A percentile compares a stretch with the other conserved stretches of the same genome.
phyloP scores from a whole-genome alignment of 2,329 filamentous ascomycete species.

The Seiridium unicorne region DNA sequence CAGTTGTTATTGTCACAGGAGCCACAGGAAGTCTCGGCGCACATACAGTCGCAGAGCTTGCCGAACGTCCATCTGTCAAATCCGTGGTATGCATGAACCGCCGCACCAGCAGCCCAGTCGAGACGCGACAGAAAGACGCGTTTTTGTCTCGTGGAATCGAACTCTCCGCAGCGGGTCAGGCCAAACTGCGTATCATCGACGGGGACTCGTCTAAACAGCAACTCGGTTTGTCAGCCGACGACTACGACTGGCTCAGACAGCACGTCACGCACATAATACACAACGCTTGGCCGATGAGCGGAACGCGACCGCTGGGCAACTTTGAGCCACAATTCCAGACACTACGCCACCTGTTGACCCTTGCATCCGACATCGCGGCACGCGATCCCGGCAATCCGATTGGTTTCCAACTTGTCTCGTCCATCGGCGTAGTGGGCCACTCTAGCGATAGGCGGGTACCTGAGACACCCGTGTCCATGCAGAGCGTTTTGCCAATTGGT shows the following conservation, averaged over 20 bases:
- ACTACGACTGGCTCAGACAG: conserved; percentile 33
- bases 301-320: conserved; percentile 43
- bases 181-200: conserved; percentile 19
- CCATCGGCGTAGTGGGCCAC: conserved; percentile 35
- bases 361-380: conserved; percentile 34
- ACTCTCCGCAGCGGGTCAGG: not conserved
- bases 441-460: conserved; percentile 31
- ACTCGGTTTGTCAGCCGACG: conserved; percentile 43
- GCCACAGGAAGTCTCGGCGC: conserved; percentile 3
- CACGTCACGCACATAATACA: conserved; percentile 47
- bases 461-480: conserved; percentile 39
- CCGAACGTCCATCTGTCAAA: not conserved
- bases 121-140: not conserved
- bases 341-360: conserved; percentile 46
- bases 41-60: not conserved
- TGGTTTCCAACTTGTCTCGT: conserved; percentile 41
- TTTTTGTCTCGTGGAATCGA: not conserved
- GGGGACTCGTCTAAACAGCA: conserved; percentile 43
- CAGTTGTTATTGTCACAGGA: conserved; percentile 7
- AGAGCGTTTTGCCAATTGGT: conserved; percentile 40
- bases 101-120: not conserved
- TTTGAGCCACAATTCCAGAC: conserved; percentile 50
- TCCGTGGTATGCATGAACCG: conserved; percentile 8
- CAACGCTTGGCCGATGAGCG: conserved; percentile 55
- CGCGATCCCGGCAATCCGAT: conserved; percentile 17